Percentiles rank a stretch among this genome's conserved stretches.
Conservation (phyloP, 2,329 filamentous ascomycete genomes). For the Epichloe glyceriae region DNA sequence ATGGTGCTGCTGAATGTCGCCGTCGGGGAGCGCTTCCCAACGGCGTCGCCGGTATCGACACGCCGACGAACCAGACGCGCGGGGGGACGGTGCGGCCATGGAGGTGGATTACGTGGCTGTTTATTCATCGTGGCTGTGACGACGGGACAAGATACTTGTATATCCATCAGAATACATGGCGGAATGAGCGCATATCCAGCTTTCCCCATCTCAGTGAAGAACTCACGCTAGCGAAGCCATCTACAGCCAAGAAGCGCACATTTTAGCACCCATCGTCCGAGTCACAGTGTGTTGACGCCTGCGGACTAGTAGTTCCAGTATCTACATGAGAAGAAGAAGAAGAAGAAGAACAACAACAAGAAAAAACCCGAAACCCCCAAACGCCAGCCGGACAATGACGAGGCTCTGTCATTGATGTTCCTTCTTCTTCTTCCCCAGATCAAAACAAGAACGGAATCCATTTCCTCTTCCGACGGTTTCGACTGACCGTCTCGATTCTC, state of each 20-base stretch:
- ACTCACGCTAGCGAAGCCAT: too few species aligned
- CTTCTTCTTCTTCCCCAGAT: constrained; percentile 20
- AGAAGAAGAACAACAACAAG: too few species aligned
- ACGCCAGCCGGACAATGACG: neutral
- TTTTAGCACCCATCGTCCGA: too few species aligned
- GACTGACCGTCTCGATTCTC: constrained; percentile 4
- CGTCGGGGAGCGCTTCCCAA: constrained; percentile 26
- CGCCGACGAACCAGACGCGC: constrained; percentile 20
- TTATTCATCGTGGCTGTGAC: constrained; percentile 8
- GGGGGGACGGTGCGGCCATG: constrained; percentile 21
- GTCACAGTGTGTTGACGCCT: too few species aligned
- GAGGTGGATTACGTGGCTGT: constrained; percentile 28
- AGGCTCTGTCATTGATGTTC: neutral
- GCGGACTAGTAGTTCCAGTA: constrained; percentile 7
- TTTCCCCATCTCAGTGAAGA: too few species aligned
- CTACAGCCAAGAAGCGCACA: too few species aligned
- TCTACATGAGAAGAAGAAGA: neutral
- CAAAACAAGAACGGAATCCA: constrained; percentile 28
- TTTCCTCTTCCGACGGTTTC: constrained; percentile 10
- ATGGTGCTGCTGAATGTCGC: constrained; percentile 28
- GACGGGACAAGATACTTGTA: too few species aligned
- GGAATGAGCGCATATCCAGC: too few species aligned
- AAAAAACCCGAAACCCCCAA: neutral
- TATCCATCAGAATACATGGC: too few species aligned
- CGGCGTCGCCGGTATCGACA: constrained; percentile 18